Evolutionary conservation across 2,329 filamentous ascomycete genomes (phyloP), one percentile per base, ranked within the genome.

Genomic region (Ceratocystis papillata): DNA sequence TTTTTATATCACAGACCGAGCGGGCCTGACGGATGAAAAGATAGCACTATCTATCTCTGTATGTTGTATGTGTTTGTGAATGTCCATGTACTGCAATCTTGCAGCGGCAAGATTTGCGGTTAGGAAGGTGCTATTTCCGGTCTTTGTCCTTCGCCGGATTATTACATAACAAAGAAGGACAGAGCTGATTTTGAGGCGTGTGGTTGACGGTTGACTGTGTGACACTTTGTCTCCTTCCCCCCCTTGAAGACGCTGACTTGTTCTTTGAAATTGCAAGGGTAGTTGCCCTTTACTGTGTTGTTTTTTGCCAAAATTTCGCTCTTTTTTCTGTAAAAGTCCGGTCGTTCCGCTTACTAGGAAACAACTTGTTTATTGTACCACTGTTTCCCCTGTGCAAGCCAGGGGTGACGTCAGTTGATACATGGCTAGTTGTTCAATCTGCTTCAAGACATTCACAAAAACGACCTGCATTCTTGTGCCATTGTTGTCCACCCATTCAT

Each of bases 311-410:
- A 59, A 30, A 33, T 37, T 59, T 59, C 5, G n/a, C 46, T 50
- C 46, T 48, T 37, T 50, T 63, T 63, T 28, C 48, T 30, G 20
- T 25, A n/a, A 48, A 46, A 63, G 61, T 45, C 61, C 61, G 61
- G 61, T 8, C 25, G 44, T 63, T 63, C 61, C 61, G 61, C 17
- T 63, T 37, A 48, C 20, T 22, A 41, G 10, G 10, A 10, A 41
- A 15, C 22, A 12, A 41, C 25, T 33, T 48, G 25, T 62, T n/a
- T 61, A 12, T 22, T 41, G 20, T 8, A 20, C 15, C 44, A 44
- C 48, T 63, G 25, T 28, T 25, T 30, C 61, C 44, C 20, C 8
- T 44, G n/a, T 33, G 37, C 25, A 63, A 41, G 22, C n/a, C 12
- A 33, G 17, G 37, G 37, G 61, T 63, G 61, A 63, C 61, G 61